Base-by-base conservation (phyloP, 1,284 basidiomycete genomes). In the Phylloporus sp. region DNA sequence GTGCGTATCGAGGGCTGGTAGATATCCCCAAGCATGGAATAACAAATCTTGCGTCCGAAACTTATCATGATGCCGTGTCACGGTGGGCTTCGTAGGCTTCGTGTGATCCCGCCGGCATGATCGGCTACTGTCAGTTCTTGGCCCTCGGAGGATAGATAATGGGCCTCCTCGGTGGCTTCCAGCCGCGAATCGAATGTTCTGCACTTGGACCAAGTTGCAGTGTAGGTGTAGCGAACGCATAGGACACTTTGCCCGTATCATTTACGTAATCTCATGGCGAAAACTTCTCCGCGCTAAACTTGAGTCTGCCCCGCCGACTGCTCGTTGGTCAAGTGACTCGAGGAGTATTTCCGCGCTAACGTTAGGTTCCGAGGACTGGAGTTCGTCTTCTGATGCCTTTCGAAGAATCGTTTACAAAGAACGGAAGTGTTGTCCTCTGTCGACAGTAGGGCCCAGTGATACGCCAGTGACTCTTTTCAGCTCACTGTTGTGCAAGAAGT, bases 361-460 rank as follows among this genome's bases (percentile, higher is more conserved):
- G 66, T 39, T 67, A 32, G n/a, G 58, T 4, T 61, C 74, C 67
- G 73, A 74, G 69, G 37, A 56, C 23, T 60, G 41, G 12, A 37
- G 55, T 63, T 43, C 57, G 65, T 35, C 70, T 76, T 74, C 72
- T 60, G 2, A 55, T 61, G 62, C n/a, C n/a, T n/a, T 67, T 69
- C 73, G 69, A 77, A 74, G 65, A 63, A 41, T 59, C 29, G 59
- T 73, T 64, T 77, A 62, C 71, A 55, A 73, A 68, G 74, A 66
- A 74, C 19, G 72, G 67, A 74, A 72, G 73, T 29, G 55, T 63
- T 35, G 37, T 60, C 29, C 64, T 17, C 10, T n/a, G n/a, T n/a
- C n/a, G n/a, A n/a, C n/a, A n/a, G n/a, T n/a, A n/a, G n/a, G n/a
- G n/a, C n/a, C n/a, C n/a, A n/a, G n/a, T 55, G 43, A 52, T 52